phyloP scores from a whole-genome alignment of 106 monocot genomes.

The Triglochin maritima region DNA sequence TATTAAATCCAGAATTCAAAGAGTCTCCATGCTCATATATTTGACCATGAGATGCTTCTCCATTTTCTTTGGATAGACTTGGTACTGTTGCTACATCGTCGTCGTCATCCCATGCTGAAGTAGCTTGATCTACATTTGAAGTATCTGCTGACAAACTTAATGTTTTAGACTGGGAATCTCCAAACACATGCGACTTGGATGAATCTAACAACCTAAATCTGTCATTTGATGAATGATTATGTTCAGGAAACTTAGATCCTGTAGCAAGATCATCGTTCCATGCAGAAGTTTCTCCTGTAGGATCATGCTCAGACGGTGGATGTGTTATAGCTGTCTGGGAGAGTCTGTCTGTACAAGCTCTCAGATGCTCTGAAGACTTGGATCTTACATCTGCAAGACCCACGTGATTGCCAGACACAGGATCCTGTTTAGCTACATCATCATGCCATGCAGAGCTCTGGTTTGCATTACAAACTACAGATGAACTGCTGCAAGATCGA shows the following conservation, averaged over 20 bases:
- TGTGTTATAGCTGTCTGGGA: conserved; percentile 2
- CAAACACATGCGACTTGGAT: background rate
- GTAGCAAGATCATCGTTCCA: conserved; percentile 45
- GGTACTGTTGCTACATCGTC: conserved; percentile 6
- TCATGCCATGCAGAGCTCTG: conserved; percentile 34
- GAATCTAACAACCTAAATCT: conserved; percentile 1
- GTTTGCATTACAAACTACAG: conserved; percentile 13
- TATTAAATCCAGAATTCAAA: background rate
- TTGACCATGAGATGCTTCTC: background rate
- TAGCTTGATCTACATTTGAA: background rate
- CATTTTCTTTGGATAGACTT: background rate
- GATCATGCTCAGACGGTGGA: conserved; percentile 1
- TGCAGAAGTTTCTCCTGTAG: conserved; percentile 25
- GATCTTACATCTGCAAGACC: conserved; percentile 4
- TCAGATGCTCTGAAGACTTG: conserved; percentile 12
- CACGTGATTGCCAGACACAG: conserved; percentile 4
- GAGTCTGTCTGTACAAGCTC: conserved; percentile 10
- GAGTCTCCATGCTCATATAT: background rate
- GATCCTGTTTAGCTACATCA: conserved; percentile 12
- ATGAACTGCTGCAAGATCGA: conserved; percentile 17
- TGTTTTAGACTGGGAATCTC: background rate
- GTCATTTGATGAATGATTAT: conserved; percentile 1
- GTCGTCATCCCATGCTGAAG: conserved; percentile 19
- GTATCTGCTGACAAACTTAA: conserved; percentile 5
- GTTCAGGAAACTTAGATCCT: conserved; percentile 4